These are phyloP conservation scores for Erysimum pusillum DNA, from an alignment of 441 rosid species.

Conservation along the genomic window DNA sequence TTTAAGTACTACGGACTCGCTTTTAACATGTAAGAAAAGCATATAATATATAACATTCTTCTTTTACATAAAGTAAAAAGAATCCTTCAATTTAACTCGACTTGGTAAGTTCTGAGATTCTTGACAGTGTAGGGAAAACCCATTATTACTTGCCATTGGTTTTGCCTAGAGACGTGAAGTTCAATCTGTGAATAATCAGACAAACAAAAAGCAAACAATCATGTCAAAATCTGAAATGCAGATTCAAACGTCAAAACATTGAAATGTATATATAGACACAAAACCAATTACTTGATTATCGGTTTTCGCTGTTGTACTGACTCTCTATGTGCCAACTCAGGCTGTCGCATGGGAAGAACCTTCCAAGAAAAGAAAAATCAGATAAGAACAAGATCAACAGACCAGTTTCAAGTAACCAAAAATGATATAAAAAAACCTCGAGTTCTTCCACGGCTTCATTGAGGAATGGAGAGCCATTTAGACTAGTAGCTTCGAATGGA, in stretches of 20 bases:
- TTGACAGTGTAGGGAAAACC: slow-evolving; percentile 4
- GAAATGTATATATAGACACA: not conserved
- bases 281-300: slow-evolving; percentile 65
- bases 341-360: slow-evolving; percentile 57
- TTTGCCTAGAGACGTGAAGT: slow-evolving; percentile 79
- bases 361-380: slow-evolving; percentile 42
- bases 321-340: slow-evolving; percentile 50
- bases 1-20: slow-evolving; percentile 20
- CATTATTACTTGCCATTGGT: slow-evolving; percentile 55
- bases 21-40: slow-evolving; percentile 24
- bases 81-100: slow-evolving; percentile 4
- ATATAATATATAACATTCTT: slow-evolving; percentile 1
- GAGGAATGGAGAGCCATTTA: slow-evolving; percentile 47
- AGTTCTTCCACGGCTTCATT: slow-evolving; percentile 74
- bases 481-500: slow-evolving; percentile 49
- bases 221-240: slow-evolving; percentile 10
- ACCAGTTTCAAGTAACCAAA: slow-evolving; percentile 21
- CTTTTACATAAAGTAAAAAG: slow-evolving; percentile 34
- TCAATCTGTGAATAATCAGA: slow-evolving; percentile 64
- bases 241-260: not conserved
- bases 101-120: slow-evolving; percentile 11
- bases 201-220: slow-evolving; percentile 17
- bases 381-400: slow-evolving; percentile 6
- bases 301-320: slow-evolving; percentile 69
- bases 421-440: slow-evolving; percentile 60